phyloP scores from a whole-genome alignment of 1,284 basidiomycete genomes.

The Irpex lacteus region DNA sequence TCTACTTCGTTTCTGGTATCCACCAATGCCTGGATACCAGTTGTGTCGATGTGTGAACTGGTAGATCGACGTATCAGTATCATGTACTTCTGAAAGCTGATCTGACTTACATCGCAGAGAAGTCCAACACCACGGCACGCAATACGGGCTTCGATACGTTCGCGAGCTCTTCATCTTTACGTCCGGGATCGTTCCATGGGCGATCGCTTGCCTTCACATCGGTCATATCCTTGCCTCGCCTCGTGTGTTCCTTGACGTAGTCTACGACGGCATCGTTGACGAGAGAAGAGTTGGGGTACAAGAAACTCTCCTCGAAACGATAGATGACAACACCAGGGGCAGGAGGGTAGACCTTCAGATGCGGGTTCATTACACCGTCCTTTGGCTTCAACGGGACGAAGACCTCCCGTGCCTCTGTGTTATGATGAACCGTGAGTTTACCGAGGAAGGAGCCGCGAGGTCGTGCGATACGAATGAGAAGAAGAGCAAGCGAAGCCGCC shows the following conservation, averaged over 20 bases:
- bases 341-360: slow-evolving; percentile 77
- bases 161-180: slow-evolving; percentile 40
- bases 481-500: slow-evolving; percentile 71
- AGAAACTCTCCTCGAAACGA: slow-evolving; percentile 89
- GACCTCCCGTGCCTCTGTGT: slow-evolving; percentile 57
- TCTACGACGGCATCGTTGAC: slow-evolving; percentile 79
- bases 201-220: slow-evolving; percentile 66
- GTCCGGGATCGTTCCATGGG: slow-evolving; percentile 90
- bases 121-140: slow-evolving; percentile 88
- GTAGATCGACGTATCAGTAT: slow-evolving; percentile 6
- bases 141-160: slow-evolving; percentile 66
- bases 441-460: slow-evolving; percentile 92
- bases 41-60: slow-evolving; percentile 79
- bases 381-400: slow-evolving; percentile 74
- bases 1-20: slow-evolving; percentile 86
- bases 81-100: not conserved
- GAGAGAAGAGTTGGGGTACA: slow-evolving; percentile 89
- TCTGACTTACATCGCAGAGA: slow-evolving; percentile 70
- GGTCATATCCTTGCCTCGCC: slow-evolving; percentile 72
- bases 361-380: slow-evolving; percentile 56
- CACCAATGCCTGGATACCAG: slow-evolving; percentile 86
- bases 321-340: slow-evolving; percentile 88
- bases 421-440: slow-evolving; percentile 40
- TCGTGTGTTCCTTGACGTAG: slow-evolving; percentile 75
- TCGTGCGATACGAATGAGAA: slow-evolving; percentile 89